phyloP scores from a whole-genome alignment of 2,329 filamentous ascomycete species.

The Emmonsia crescens region DNA sequence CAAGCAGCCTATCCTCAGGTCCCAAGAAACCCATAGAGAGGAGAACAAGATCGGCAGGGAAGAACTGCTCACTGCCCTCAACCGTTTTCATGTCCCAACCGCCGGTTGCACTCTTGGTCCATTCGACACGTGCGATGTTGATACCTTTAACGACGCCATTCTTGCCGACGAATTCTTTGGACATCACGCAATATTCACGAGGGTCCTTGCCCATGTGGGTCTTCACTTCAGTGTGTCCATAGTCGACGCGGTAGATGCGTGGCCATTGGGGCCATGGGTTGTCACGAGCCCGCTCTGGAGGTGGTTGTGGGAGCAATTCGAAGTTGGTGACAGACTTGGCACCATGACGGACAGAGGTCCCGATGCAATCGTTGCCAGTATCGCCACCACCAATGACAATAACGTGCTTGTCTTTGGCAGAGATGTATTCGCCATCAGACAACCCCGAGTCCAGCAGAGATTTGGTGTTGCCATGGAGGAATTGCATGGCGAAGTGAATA shows the following conservation, averaged over 20 bases:
- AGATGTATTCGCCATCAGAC: conserved; percentile 74
- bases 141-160: conserved; percentile 84
- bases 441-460: conserved; percentile 88
- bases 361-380: conserved; percentile 96
- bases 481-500: conserved; percentile 95
- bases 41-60: conserved; percentile 88
- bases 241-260: conserved; percentile 95
- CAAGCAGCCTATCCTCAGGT: conserved; percentile 78
- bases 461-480: conserved; percentile 95
- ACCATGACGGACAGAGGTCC: conserved; percentile 88
- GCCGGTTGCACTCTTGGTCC: conserved; percentile 78
- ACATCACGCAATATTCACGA: conserved; percentile 97
- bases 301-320: conserved; percentile 85
- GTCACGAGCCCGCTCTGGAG: conserved; percentile 77
- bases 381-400: conserved; percentile 96
- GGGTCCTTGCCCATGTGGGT: conserved; percentile 94
- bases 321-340: conserved; percentile 96
- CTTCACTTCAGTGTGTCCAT: conserved; percentile 90
- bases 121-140: conserved; percentile 90
- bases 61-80: conserved; percentile 87
- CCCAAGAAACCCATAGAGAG: conserved; percentile 97
- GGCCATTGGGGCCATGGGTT: conserved; percentile 99
- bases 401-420: conserved; percentile 89
- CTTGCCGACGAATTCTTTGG: conserved; percentile 88
- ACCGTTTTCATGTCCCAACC: conserved; percentile 99